Evolutionary conservation across 768 basidiomycete species (phyloP).

Genomic region (Phlebiopsis gigantea): DNA sequence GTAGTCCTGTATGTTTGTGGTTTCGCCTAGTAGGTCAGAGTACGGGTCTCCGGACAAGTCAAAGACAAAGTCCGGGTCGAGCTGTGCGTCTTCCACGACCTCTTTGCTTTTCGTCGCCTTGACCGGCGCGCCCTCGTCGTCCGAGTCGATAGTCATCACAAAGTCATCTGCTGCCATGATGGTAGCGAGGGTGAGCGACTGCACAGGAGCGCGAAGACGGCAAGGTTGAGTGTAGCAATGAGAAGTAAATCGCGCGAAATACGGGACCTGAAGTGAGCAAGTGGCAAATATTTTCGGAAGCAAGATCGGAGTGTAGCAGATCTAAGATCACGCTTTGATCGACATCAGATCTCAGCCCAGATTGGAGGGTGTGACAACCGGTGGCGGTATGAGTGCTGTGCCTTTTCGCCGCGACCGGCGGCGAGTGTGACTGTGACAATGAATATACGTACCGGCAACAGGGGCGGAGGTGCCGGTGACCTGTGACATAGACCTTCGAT

Average conservation of each 20-base stretch:
- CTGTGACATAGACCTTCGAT: not conserved
- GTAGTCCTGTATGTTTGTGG: slow-evolving; percentile 42
- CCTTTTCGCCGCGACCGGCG: no score
- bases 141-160: slow-evolving; percentile 82
- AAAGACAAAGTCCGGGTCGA: slow-evolving; percentile 83
- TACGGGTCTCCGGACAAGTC: slow-evolving; percentile 73
- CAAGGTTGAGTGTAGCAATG: not conserved
- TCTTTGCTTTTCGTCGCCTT: slow-evolving; percentile 15
- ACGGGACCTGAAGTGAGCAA: not conserved
- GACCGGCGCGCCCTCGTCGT: slow-evolving; percentile 47
- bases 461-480: not conserved
- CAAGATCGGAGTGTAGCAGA: not conserved
- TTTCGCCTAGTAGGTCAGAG: slow-evolving; percentile 42
- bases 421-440: no score
- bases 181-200: not conserved
- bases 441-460: no score
- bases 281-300: slow-evolving; percentile 2
- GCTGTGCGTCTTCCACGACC: slow-evolving; percentile 47
- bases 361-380: no score
- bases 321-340: not conserved
- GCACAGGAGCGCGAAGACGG: not conserved
- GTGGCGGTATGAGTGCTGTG: no score
- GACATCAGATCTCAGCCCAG: no score
- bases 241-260: not conserved
- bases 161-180: slow-evolving; percentile 52